A percentile compares a stretch with the other conserved stretches of the same genome.
phyloP scores from a whole-genome alignment of 2,329 filamentous ascomycete genomes.

The Colletotrichum australisinense region DNA sequence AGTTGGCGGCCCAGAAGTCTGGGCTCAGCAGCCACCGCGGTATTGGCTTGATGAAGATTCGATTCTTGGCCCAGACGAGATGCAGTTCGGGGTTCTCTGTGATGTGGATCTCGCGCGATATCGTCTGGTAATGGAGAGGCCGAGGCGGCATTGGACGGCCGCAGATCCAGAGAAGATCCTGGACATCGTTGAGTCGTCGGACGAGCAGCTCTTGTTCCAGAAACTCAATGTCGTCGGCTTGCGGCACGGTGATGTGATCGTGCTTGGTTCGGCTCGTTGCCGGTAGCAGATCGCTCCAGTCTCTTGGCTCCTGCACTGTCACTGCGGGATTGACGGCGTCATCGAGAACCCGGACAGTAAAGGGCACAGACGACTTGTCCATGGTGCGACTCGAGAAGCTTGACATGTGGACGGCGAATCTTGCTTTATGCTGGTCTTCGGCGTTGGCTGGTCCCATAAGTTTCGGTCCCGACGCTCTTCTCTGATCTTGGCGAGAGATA shows the following conservation, averaged over 20 bases:
- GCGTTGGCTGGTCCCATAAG: neutral
- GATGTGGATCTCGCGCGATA: constrained; percentile 44
- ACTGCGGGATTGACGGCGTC: constrained; percentile 9
- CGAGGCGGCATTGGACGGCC: constrained; percentile 41
- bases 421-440: neutral
- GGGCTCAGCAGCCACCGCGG: constrained; percentile 52
- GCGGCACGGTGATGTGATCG: constrained; percentile 44
- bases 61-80: constrained; percentile 51
- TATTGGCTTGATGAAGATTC: constrained; percentile 53
- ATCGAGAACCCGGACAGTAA: constrained; percentile 30
- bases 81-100: constrained; percentile 53
- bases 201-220: constrained; percentile 45
- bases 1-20: constrained; percentile 47
- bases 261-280: constrained; percentile 43
- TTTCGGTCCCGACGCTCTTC: neutral
- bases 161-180: constrained; percentile 42
- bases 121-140: constrained; percentile 41
- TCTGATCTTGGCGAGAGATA: constrained; percentile 2
- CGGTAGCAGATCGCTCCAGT: constrained; percentile 40
- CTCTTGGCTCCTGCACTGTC: neutral
- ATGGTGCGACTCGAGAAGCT: constrained; percentile 18
- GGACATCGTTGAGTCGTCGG: constrained; percentile 41
- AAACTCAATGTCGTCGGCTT: constrained; percentile 35
- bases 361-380: constrained; percentile 25
- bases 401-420: too few relatives aligned